Evolutionary conservation across 208 protist species (phyloP), one percentile per base, ranked within the genome.

Genomic region (Angomonas ambiguus): DNA sequence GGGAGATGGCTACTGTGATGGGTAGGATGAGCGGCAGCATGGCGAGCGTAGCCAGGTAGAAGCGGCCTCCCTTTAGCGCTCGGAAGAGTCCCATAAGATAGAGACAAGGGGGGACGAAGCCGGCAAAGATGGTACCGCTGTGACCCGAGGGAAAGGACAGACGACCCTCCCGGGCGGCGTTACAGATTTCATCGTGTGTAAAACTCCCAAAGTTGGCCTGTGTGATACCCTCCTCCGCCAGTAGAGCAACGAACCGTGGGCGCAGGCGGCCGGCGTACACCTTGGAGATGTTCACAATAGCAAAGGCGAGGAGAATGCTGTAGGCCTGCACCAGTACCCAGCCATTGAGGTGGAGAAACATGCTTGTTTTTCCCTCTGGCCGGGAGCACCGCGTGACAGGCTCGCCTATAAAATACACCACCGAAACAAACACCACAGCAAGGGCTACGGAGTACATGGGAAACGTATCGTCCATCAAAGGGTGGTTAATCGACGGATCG

Each of bases 121-220:
- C 74, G 5, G 87, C 58, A 72, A 98, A 97, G 42, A 79, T 73
- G 2, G 86, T 77, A 8, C 84, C 86, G 35, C 79, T 87, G 76
- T 97, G 95, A 1, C 95, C 95, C 1, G 79, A 92, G 10, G 95
- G 95, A 57, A 98, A 98, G 2, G 86, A 95, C 0, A 91, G 69
- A 20, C 88, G 88, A 13, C 83, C 83, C 27, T 88, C 75, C 27
- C 76, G 69, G 20, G 81, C 80, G n/a, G 78, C 82, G 31, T 82
- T 63, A 56, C 83, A 77, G 34, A 90, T 45, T 10, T 79, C 11
- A 22, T 63, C 32, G 25, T 74, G 51, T 3, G 59, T 74, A n/a
- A 77, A 65, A 11, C 24, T 51, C 10, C 30, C 65, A n/a, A 66
- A 27, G 53, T 30, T 83, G 1, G 27, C 59, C 56, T 74, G 20